Base-by-base conservation (phyloP, 2,329 filamentous ascomycete genomes). In the Tympanopsis confertula region DNA sequence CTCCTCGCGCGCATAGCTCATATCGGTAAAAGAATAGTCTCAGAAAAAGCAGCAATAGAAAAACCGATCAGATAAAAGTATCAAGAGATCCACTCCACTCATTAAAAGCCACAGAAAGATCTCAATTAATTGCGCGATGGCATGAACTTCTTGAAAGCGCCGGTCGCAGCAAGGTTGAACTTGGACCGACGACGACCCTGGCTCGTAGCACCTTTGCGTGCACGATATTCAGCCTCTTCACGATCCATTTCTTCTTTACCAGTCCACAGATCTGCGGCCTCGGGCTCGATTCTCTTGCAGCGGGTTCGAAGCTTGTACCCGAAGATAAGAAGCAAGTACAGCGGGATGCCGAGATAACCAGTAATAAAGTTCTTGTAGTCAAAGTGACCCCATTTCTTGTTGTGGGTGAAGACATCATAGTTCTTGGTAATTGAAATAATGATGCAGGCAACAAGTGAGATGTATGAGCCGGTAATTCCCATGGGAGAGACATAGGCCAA, bases 341-440 rank as follows among this genome's bases (percentile, higher is more conserved):
- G 57, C 2, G 83, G 83, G 47, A 88, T 86, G 37, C 82, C 83
- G 5, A 82, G 62, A 55, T 87, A 87, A 19, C 79, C 80, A 1
- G 80, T 86, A 55, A 88, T 74, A 58, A 88, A 87, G 49, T 72
- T 78, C 64, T 82, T 78, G 65, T 82, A 82, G 56, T 82, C 74
- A 45, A 84, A 84, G 37, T 64, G 63, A 38, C 66, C 67, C 40
- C 68, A 65, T 46, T 62, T 50, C 47, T 54, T 43, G 36, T 5
- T 39, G 41, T 55, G 58, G 2, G 74, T 65, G 57, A 91, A 91
- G 41, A 82, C 78, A 39, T 73, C 68, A 58, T 77, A 91, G 66
- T 86, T 88, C 71, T 91, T 93, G 51, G 85, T 89, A 37, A 93
- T 53, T 2, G 81, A 73, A 43, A 91, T 82, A 22, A 91, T 53